A percentile compares a stretch with the other conserved stretches of the same genome.
phyloP scores from a whole-genome alignment of 2,329 filamentous ascomycete species.

The Pyrenochaeta sp. region DNA sequence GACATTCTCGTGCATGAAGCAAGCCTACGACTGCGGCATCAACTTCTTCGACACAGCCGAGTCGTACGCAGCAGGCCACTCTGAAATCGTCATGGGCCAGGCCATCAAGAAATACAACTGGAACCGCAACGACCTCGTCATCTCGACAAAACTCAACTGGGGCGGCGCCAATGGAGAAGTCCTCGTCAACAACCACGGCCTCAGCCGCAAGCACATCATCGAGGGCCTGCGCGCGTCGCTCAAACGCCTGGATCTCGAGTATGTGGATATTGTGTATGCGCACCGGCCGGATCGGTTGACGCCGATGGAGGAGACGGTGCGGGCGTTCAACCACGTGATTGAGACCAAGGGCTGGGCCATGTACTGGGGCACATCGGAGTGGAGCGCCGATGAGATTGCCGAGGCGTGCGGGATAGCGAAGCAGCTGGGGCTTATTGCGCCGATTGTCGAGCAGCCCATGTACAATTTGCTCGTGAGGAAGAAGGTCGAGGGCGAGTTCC shows the following conservation, averaged over 20 bases:
- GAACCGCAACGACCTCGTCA: constrained; percentile 57
- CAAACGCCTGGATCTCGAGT: constrained; percentile 64
- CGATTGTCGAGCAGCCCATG: constrained; percentile 61
- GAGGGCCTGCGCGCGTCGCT: constrained; percentile 70
- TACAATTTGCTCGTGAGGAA: constrained; percentile 66
- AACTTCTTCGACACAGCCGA: constrained; percentile 41
- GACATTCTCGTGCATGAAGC: constrained; percentile 62
- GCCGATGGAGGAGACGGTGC: constrained; percentile 75
- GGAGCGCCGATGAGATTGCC: constrained; percentile 65
- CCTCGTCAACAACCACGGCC: constrained; percentile 70
- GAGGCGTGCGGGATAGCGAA: constrained; percentile 67
- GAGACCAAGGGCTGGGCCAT: constrained; percentile 70
- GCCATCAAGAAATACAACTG: constrained; percentile 65
- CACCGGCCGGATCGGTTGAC: constrained; percentile 73
- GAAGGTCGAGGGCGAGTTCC: constrained; percentile 66
- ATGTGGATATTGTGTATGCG: constrained; percentile 74
- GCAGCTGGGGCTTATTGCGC: constrained; percentile 65
- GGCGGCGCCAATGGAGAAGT: constrained; percentile 60
- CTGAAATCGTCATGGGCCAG: constrained; percentile 63
- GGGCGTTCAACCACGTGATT: constrained; percentile 75
- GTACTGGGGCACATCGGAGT: constrained; percentile 70
- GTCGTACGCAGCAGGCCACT: constrained; percentile 59
- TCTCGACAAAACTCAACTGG: constrained; percentile 63
- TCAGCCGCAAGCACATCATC: constrained; percentile 74
- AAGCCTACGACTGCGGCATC: constrained; percentile 64